Conservation (phyloP, 2,329 filamentous ascomycete species). For the Hortaea werneckii region DNA sequence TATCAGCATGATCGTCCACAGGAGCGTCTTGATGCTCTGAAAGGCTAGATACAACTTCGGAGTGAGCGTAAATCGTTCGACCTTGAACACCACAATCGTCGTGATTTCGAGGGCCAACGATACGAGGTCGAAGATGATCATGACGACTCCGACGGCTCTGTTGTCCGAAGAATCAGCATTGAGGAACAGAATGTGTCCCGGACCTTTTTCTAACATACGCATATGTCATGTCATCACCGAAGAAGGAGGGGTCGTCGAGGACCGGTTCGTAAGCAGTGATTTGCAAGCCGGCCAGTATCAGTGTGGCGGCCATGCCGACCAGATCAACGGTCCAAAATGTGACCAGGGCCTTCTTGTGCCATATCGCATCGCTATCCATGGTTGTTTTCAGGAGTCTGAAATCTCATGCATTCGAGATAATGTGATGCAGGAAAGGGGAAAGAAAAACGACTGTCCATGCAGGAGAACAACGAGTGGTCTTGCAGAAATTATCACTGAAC, state of each 20-base stretch:
- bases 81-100: conserved; percentile 15
- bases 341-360: conserved; percentile 19
- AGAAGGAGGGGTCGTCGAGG: conserved; percentile 4
- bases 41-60: conserved; percentile 15
- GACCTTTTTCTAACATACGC: background rate
- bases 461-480: too few species aligned
- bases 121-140: conserved; percentile 2
- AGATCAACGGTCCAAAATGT: conserved; percentile 20
- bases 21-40: conserved; percentile 14
- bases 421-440: too few species aligned
- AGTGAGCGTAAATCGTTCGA: conserved; percentile 13
- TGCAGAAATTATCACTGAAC: too few species aligned
- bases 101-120: conserved; percentile 18
- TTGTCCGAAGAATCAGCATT: too few species aligned
- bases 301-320: background rate
- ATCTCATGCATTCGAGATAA: too few species aligned
- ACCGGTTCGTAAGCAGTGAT: too few species aligned
- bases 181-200: too few species aligned
- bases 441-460: too few species aligned
- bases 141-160: background rate
- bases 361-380: conserved; percentile 10
- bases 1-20: conserved; percentile 9
- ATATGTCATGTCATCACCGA: conserved; percentile 3
- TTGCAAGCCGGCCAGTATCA: too few species aligned
- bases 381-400: too few species aligned